phyloP scores from a whole-genome alignment of 495 filamentous ascomycete genomes.

The Penicillium ucsense region DNA sequence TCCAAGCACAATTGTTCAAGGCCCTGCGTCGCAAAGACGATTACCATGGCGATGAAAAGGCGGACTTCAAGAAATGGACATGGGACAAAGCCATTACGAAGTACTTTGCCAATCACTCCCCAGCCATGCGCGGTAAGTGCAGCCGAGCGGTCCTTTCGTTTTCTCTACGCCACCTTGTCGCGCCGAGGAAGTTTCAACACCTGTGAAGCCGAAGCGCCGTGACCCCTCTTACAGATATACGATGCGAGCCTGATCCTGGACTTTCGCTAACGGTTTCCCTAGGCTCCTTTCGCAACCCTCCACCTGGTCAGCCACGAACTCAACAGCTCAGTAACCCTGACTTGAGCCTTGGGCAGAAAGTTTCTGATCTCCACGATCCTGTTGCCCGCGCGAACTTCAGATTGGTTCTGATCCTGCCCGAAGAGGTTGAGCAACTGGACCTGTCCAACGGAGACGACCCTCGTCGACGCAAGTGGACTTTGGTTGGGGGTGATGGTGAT shows the following conservation, averaged over 20 bases:
- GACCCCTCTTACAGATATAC: too few species aligned
- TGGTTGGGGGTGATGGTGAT: slow-evolving; percentile 18
- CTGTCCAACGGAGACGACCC: slow-evolving; percentile 54
- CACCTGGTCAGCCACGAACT: slow-evolving; percentile 54
- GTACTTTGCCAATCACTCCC: slow-evolving; percentile 81
- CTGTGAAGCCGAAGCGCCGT: too few species aligned
- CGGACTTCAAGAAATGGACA: slow-evolving; percentile 39
- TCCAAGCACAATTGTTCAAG: slow-evolving; percentile 37
- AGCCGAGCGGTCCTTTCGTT: too few species aligned
- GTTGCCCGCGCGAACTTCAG: slow-evolving; percentile 72
- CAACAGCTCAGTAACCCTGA: slow-evolving; percentile 34
- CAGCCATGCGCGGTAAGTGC: slow-evolving; percentile 55
- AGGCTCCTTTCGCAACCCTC: slow-evolving; percentile 68
- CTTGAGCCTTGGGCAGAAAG: slow-evolving; percentile 54
- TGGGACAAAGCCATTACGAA: slow-evolving; percentile 70
- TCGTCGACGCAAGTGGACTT: slow-evolving; percentile 57
- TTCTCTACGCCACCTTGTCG: too few species aligned
- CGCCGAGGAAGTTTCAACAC: too few species aligned
- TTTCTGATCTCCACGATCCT: slow-evolving; percentile 55
- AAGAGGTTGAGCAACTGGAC: slow-evolving; percentile 71
- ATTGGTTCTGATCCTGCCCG: slow-evolving; percentile 72
- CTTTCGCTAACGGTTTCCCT: not conserved
- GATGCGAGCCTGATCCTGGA: too few species aligned
- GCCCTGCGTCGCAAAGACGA: slow-evolving; percentile 17
- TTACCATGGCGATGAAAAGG: slow-evolving; percentile 13